Evolutionary conservation across 208 protist genomes (phyloP).

Genomic region (Lotmaria passim): DNA sequence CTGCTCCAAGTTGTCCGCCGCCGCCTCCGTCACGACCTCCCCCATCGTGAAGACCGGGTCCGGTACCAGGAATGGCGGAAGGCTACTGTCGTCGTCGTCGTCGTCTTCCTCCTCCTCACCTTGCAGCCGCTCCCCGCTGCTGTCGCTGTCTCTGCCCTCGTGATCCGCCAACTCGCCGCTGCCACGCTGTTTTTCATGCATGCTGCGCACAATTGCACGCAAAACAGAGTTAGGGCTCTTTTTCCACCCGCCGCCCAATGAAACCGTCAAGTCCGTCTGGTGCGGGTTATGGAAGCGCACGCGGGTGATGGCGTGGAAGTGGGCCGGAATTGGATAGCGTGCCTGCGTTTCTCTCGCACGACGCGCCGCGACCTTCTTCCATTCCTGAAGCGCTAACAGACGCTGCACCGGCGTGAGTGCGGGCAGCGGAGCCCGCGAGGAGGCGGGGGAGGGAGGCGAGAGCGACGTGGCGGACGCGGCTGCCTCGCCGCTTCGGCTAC

Average conservation of each 20-base stretch:
- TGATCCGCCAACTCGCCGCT: neutral
- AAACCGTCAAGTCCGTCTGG: slow-evolving; percentile 59
- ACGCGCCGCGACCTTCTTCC: slow-evolving; percentile 52
- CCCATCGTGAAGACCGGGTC: neutral
- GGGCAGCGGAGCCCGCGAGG: slow-evolving; percentile 1
- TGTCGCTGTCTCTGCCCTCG: neutral
- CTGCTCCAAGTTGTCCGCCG: neutral
- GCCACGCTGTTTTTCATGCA: slow-evolving; percentile 17
- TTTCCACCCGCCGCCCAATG: slow-evolving; percentile 50
- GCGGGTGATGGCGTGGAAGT: slow-evolving; percentile 81
- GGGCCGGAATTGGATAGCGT: slow-evolving; percentile 43
- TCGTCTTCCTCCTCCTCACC: slow-evolving; percentile 34
- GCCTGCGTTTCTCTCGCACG: slow-evolving; percentile 50
- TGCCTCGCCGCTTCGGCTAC: neutral
- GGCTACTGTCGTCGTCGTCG: slow-evolving; percentile 12
- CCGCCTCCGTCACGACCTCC: slow-evolving; percentile 16
- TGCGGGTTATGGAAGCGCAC: slow-evolving; percentile 67
- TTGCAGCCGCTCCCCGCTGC: slow-evolving; percentile 4
- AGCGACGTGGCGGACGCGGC: too few species aligned
- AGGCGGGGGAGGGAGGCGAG: neutral
- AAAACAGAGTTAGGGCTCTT: slow-evolving; percentile 70
- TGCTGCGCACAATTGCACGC: slow-evolving; percentile 43
- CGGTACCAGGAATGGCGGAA: slow-evolving; percentile 12
- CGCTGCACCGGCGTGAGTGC: slow-evolving; percentile 56
- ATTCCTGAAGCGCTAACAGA: slow-evolving; percentile 60